phyloP scores from a whole-genome alignment of 345 rosid genomes.

The Moringa oleifera region DNA sequence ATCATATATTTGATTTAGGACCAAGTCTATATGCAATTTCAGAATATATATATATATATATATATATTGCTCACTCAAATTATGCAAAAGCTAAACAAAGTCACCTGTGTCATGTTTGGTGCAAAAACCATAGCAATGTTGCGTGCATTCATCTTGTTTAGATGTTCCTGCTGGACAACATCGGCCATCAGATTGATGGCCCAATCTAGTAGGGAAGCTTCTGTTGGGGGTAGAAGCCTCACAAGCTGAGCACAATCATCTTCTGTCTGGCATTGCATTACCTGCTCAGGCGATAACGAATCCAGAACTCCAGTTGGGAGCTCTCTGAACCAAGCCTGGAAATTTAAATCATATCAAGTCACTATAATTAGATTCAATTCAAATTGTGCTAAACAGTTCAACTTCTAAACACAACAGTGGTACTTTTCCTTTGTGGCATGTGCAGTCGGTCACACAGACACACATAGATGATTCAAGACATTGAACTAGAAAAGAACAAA shows the following conservation, averaged over 20 bases:
- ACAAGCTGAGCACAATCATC: conserved; percentile 76
- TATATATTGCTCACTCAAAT: neutral
- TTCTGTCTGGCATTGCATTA: conserved; percentile 82
- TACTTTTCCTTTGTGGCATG: too few species aligned
- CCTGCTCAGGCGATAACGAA: conserved; percentile 73
- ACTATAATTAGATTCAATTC: too few species aligned
- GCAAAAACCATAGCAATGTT: conserved; percentile 98
- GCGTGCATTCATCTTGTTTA: conserved; percentile 94
- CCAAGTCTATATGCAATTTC: neutral
- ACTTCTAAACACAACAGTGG: too few species aligned
- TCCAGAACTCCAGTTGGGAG: conserved; percentile 84
- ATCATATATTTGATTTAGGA: neutral
- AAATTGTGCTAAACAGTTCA: too few species aligned
- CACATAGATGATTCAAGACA: too few species aligned
- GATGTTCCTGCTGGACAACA: conserved; percentile 66
- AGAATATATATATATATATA: too few species aligned
- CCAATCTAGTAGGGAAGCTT: conserved; percentile 84
- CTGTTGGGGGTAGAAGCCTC: conserved; percentile 73
- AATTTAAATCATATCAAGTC: conserved; percentile 6
- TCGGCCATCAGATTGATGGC: conserved; percentile 94
- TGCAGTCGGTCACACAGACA: too few species aligned
- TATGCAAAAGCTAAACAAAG: conserved; percentile 5
- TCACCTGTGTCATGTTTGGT: conserved; percentile 94
- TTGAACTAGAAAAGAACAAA: too few species aligned
- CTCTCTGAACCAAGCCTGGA: conserved; percentile 97